Base-by-base conservation (phyloP, 108 stramenopile species). In the Craspedostauros australis region DNA sequence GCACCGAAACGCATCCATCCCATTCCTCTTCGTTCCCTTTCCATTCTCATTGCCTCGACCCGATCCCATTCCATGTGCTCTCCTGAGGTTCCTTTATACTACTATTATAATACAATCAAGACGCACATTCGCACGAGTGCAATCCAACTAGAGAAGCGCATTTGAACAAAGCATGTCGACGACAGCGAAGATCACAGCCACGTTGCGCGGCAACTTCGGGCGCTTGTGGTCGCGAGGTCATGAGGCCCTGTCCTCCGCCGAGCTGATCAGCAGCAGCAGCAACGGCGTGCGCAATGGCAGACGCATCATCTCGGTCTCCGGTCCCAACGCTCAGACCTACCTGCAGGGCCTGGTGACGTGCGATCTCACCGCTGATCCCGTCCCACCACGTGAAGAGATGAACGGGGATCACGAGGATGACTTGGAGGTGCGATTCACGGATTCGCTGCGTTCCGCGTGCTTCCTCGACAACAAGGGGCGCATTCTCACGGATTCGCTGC, bases 391-490 rank as follows among this genome's bases (percentile, higher is more conserved):
- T 18, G 76, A 74, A 32, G 73, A 82, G 57, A 28, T 34, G 24
- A 39, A 60, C 5, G 64, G 60, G 11, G 43, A 53, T 18, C 42
- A 64, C 44, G 58, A 46, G 6, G 59, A 64, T 30, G n/a, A 16
- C 14, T 22, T 25, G 15, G 51, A 45, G 1, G 75, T 90, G 2
- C 53, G 48, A 50, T 90, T 90, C 44, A 68, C 73, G 20, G 64
- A 72, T 25, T 68, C 72, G 29, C 59, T 84, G 37, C 47, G 89
- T 45, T 53, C 82, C 6, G 62, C 89, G 0, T 84, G 82, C 28
- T 91, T 91, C 55, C 65, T 91, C 14, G 89, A 91, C 54, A 71
- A 82, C 61, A 73, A 86, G 36, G 89, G 89, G n/a, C 39, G 89
- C 20, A 85, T 87, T 23, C 39, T 91, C 30, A 91, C 85, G 1